Percentiles rank a stretch among this genome's conserved stretches.
Evolutionary conservation across 2,329 filamentous ascomycete species (phyloP).

Genomic region (Aureobasidium sp.): DNA sequence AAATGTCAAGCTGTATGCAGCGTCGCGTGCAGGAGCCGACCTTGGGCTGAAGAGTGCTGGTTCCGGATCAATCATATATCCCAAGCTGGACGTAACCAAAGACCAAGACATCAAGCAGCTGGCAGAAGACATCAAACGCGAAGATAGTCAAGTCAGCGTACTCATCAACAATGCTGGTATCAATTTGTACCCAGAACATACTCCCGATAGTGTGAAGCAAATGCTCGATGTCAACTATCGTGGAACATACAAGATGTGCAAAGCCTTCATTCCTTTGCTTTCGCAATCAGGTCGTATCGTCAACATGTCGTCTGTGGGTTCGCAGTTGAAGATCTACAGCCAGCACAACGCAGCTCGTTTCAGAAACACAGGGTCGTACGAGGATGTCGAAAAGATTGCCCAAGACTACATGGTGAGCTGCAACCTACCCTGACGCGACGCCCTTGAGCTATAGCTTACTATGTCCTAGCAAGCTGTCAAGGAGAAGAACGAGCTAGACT

Average conservation of each 20-base stretch:
- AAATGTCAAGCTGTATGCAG: slow-evolving; percentile 26
- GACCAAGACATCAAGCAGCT: slow-evolving; percentile 23
- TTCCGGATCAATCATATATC: slow-evolving; percentile 20
- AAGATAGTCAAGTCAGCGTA: slow-evolving; percentile 22
- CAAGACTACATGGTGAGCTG: slow-evolving; percentile 23
- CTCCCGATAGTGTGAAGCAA: slow-evolving; percentile 22
- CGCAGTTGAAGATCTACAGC: slow-evolving; percentile 25
- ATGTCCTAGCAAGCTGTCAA: slow-evolving; percentile 17
- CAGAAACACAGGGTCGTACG: slow-evolving; percentile 18
- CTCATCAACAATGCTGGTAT: slow-evolving; percentile 33
- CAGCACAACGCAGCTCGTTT: slow-evolving; percentile 21
- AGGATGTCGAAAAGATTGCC: slow-evolving; percentile 25
- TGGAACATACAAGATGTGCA: slow-evolving; percentile 30
- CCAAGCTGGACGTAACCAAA: slow-evolving; percentile 26
- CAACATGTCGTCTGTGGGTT: slow-evolving; percentile 29
- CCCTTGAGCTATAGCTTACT: not conserved
- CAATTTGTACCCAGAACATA: slow-evolving; percentile 25
- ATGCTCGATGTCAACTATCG: slow-evolving; percentile 30
- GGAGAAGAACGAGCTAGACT: slow-evolving; percentile 18
- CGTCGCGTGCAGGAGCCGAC: slow-evolving; percentile 26
- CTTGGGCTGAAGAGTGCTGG: slow-evolving; percentile 21
- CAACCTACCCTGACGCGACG: not conserved
- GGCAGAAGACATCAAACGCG: slow-evolving; percentile 20
- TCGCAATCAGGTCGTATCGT: slow-evolving; percentile 27
- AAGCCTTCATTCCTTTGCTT: slow-evolving; percentile 25